These are phyloP conservation scores for Amorphotheca resinae DNA, from an alignment of 495 filamentous ascomycete species.

Conservation along the genomic window DNA sequence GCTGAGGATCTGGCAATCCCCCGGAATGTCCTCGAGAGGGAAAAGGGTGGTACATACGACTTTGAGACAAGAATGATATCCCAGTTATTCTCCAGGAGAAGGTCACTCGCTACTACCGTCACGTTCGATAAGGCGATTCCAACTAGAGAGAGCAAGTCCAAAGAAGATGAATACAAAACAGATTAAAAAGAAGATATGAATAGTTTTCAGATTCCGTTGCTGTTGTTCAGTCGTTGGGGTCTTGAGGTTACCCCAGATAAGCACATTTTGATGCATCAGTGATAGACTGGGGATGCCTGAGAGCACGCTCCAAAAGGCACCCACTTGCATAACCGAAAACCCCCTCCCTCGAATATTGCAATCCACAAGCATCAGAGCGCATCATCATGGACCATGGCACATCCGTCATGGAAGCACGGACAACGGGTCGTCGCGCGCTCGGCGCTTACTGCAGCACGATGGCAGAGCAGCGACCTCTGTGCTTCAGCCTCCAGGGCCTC, in stretches of 20 bases:
- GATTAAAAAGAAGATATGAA: no score
- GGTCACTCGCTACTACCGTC: not conserved
- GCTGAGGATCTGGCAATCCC: not conserved
- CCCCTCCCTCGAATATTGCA: not conserved
- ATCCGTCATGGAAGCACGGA: conserved; percentile 2
- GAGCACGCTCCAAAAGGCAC: not conserved
- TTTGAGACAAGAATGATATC: not conserved
- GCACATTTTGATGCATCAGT: not conserved
- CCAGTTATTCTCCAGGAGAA: not conserved
- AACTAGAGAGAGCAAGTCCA: no score
- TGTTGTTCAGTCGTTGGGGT: not conserved
- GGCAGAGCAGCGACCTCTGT: not conserved
- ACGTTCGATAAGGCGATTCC: no score
- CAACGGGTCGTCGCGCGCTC: conserved; percentile 9
- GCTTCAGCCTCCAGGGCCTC: no score
- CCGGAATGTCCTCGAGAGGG: not conserved
- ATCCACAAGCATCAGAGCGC: not conserved
- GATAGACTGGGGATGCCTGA: not conserved
- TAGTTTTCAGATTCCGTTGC: no score
- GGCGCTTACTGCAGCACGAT: conserved; percentile 9
- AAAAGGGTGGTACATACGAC: no score
- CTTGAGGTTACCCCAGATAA: not conserved
- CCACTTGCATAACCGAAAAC: conserved; percentile 12
- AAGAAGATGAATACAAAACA: no score
- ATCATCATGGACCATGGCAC: not conserved